These are phyloP conservation scores for Boletus sp. DNA, from an alignment of 768 basidiomycete genomes.

Conservation along the genomic window DNA sequence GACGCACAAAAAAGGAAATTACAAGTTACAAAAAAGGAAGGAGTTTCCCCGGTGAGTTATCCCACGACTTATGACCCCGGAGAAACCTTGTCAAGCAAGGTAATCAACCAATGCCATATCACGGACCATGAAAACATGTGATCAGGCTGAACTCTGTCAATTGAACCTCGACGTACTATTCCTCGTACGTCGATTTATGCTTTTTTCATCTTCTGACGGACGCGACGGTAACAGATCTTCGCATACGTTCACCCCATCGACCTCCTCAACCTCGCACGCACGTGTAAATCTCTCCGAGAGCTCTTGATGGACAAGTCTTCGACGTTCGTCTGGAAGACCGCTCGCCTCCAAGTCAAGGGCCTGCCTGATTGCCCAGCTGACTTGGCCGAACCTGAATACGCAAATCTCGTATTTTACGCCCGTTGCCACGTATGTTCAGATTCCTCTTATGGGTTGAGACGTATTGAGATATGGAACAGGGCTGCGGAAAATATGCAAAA, in stretches of 20 bases:
- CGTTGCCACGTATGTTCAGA: constrained; percentile 16
- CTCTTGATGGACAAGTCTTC: too few relatives aligned
- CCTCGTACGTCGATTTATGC: background rate
- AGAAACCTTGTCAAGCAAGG: too few relatives aligned
- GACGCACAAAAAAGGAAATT: too few relatives aligned
- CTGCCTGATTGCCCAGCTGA: constrained; percentile 43
- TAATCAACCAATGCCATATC: too few relatives aligned
- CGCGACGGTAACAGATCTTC: constrained; percentile 32
- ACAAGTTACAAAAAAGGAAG: too few relatives aligned
- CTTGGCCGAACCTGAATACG: constrained; percentile 43
- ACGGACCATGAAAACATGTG: too few relatives aligned
- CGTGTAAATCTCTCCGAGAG: too few relatives aligned
- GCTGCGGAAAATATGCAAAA: too few relatives aligned
- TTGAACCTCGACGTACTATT: constrained; percentile 9
- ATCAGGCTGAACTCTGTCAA: background rate
- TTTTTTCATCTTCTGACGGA: background rate
- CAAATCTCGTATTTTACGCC: constrained; percentile 34
- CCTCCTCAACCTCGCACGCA: too few relatives aligned
- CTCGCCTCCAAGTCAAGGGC: constrained; percentile 34
- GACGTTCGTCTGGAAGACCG: constrained; percentile 25
- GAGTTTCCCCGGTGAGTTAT: too few relatives aligned
- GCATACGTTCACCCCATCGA: constrained; percentile 28
- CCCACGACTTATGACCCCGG: too few relatives aligned
- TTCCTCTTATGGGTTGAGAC: background rate
- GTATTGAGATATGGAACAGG: background rate